Evolutionary conservation across 139 green algal genomes (phyloP), one percentile per base, ranked within the genome.

Genomic region (Nannochloris sp.): DNA sequence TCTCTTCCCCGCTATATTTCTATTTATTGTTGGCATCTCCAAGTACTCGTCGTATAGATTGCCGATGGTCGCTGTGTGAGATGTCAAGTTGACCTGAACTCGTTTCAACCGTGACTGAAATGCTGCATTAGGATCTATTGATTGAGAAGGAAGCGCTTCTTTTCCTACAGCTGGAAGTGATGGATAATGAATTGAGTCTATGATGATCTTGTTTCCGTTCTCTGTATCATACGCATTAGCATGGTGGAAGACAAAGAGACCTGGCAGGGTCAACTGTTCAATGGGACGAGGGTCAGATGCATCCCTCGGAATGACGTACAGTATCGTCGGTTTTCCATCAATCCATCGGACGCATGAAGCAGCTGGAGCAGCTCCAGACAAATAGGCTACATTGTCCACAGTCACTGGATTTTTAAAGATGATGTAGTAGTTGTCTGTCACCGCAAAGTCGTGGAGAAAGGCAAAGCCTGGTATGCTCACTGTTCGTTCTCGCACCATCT

Each of bases 161-260:
- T 48, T 34, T 12, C 69, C 69, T 50, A 75, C 61, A 6, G 62
- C 69, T 12, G 69, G 69, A 34, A 75, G 51, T 12, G 49, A 66
- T 8, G 85, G 63, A 72, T 80, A 87, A 7, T 62, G 69, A 4
- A 88, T 69, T 0, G 74, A 79, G 66, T 89, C 83, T 0, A 89
- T 24, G 11, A 85, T 73, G 23, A 34, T 58, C 8, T 19, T 1
- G 19, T 29, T 21, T 23, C 14, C 27, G 12, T 25, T 36, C 2
- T 51, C 58, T 8, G 63, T 56, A 50, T 90, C 78, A 29, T 73
- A 92, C 0, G 80, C 85, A 49, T 91, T 91, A 14, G 78, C 77
- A 62, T 91, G 84, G 62, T 92, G 85, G 64, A 92, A 90, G 7
- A 78, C 50, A 64, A 92, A 92, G 29, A 59, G 50, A 50, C 11